Percentiles rank a stretch among this genome's conserved stretches.
phyloP scores from a whole-genome alignment of 164 flowering plant genomes.

The Liquidambar formosana region DNA sequence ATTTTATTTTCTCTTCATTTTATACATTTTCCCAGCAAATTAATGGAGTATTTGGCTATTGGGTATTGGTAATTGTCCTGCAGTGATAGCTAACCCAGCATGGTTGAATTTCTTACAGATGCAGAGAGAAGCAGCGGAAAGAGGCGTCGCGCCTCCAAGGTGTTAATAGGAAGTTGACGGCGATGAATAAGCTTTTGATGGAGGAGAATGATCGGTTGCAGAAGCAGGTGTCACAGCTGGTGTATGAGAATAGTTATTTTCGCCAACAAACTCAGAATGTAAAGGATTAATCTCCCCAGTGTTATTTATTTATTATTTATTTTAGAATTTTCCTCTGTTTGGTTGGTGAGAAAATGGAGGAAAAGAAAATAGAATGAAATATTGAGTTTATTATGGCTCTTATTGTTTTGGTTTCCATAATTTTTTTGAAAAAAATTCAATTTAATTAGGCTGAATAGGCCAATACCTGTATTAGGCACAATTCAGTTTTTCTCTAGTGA shows the following conservation, averaged over 20 bases:
- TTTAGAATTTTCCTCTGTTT: not conserved
- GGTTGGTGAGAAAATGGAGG: not conserved
- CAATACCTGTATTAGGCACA: not conserved
- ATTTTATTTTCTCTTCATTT: not conserved
- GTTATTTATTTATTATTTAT: not conserved
- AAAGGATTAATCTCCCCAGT: conserved; percentile 3
- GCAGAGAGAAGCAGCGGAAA: conserved; percentile 64
- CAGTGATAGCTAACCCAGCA: not conserved
- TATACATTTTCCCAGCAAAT: not conserved
- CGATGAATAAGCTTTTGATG: conserved; percentile 67
- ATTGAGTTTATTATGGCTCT: too few relatives aligned
- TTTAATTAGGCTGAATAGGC: not conserved
- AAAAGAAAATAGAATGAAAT: too few relatives aligned
- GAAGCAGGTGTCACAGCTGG: conserved; percentile 70
- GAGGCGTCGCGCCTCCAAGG: conserved; percentile 64
- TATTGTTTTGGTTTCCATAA: not conserved
- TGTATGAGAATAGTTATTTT: conserved; percentile 58
- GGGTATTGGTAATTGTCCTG: not conserved
- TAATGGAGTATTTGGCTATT: not conserved
- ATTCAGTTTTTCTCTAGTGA: too few relatives aligned
- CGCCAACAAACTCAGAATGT: conserved; percentile 67
- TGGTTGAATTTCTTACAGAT: conserved; percentile 34
- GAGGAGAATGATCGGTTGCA: conserved; percentile 75
- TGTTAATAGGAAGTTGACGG: conserved; percentile 61
- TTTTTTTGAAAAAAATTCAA: not conserved